These are phyloP conservation scores for Tephrocybe sp. DNA, from an alignment of 768 basidiomycete genomes.

Conservation along the genomic window DNA sequence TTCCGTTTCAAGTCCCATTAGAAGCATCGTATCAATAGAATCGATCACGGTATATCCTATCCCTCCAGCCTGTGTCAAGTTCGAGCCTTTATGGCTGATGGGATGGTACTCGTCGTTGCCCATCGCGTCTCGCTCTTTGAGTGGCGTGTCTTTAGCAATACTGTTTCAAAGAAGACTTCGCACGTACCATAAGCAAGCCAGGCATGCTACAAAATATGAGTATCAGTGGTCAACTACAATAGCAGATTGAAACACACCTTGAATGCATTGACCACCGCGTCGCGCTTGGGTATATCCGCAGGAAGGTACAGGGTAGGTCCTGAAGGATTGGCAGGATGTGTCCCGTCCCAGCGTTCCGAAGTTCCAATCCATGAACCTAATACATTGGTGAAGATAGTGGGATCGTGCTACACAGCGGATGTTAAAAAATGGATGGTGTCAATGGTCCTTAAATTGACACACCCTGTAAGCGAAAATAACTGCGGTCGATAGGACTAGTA, in stretches of 20 bases:
- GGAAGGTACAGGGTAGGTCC: conserved; percentile 23
- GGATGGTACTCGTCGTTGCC: conserved; percentile 94
- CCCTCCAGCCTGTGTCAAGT: conserved; percentile 75
- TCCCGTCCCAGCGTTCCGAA: conserved; percentile 34
- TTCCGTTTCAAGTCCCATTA: conserved; percentile 83
- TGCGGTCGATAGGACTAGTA: conserved; percentile 5
- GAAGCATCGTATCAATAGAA: conserved; percentile 80
- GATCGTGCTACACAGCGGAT: conserved; percentile 8
- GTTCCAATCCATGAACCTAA: conserved; percentile 38
- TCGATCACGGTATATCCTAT: conserved; percentile 91
- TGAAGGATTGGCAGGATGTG: conserved; percentile 11
- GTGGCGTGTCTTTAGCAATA: conserved; percentile 6
- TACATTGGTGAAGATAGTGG: conserved; percentile 19
- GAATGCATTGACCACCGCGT: conserved; percentile 78
- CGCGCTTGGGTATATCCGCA: conserved; percentile 61
- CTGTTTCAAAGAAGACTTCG: neutral
- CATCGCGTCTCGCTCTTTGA: conserved; percentile 82
- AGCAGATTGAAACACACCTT: conserved; percentile 43
- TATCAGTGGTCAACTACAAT: conserved; percentile 8
- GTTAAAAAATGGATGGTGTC: neutral
- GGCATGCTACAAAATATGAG: conserved; percentile 54
- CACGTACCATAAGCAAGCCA: conserved; percentile 78
- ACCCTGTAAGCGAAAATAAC: conserved; percentile 13
- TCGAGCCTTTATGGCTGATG: conserved; percentile 66
- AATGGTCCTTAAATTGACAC: neutral